These are phyloP conservation scores for Psilocybe azurescens DNA, from an alignment of 768 basidiomycete genomes.

Conservation along the genomic window DNA sequence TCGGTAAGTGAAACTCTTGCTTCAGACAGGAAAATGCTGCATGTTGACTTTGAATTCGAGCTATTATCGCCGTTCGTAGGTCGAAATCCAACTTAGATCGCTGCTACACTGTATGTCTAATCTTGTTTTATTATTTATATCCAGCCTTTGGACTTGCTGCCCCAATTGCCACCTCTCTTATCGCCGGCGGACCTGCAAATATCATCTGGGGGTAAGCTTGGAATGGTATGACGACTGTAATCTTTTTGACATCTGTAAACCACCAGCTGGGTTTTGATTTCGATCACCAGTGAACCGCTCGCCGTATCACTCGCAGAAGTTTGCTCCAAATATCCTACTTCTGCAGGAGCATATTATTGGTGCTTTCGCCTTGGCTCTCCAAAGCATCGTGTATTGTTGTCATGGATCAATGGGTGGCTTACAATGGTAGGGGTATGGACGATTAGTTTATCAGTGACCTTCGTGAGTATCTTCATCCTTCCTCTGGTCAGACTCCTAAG, in stretches of 20 bases:
- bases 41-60: slow-evolving; percentile 29
- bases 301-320: slow-evolving; percentile 64
- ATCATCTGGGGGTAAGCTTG: slow-evolving; percentile 62
- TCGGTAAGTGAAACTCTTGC: slow-evolving; percentile 36
- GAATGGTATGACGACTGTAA: neutral
- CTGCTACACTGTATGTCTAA: too few species aligned
- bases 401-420: slow-evolving; percentile 75
- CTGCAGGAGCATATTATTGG: slow-evolving; percentile 72
- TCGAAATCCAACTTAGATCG: slow-evolving; percentile 11
- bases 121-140: neutral
- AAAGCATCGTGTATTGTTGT: slow-evolving; percentile 51
- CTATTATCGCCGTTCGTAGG: slow-evolving; percentile 69
- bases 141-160: slow-evolving; percentile 61
- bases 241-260: neutral
- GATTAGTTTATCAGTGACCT: slow-evolving; percentile 67
- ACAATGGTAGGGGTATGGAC: slow-evolving; percentile 75
- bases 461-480: slow-evolving; percentile 39
- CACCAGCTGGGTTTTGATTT: slow-evolving; percentile 56
- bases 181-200: slow-evolving; percentile 58
- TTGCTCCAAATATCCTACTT: slow-evolving; percentile 64
- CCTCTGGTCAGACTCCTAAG: neutral
- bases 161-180: slow-evolving; percentile 59
- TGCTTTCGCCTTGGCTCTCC: slow-evolving; percentile 64
- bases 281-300: slow-evolving; percentile 49
- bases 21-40: too few species aligned